Evolutionary conservation across 176 grass and related monocot species (phyloP).

Genomic region (Juncus effusus): DNA sequence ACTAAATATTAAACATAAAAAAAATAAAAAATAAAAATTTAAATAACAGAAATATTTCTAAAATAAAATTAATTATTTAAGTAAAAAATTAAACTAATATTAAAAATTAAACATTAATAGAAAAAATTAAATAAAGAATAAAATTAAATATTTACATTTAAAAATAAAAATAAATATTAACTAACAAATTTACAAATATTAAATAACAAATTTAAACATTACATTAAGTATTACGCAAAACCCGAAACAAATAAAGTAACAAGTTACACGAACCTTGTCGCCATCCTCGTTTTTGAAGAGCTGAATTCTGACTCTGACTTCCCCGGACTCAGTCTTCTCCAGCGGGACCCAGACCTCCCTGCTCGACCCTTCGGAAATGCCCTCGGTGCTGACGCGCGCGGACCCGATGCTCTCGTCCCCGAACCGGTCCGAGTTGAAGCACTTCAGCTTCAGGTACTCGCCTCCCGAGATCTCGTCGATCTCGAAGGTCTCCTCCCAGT

Average conservation of each 20-base stretch:
- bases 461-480: slow-evolving; percentile 80
- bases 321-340: slow-evolving; percentile 79
- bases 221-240: too few relatives aligned
- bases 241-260: too few relatives aligned
- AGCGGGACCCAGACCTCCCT: slow-evolving; percentile 88
- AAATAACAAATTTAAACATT: too few relatives aligned
- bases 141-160: too few relatives aligned
- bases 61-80: too few relatives aligned
- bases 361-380: slow-evolving; percentile 53
- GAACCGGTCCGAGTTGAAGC: slow-evolving; percentile 68
- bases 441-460: slow-evolving; percentile 91
- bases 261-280: slow-evolving; percentile 36
- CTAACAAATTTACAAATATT: too few relatives aligned
- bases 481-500: slow-evolving; percentile 87
- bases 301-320: slow-evolving; percentile 73
- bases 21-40: slow-evolving; percentile 8
- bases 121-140: too few relatives aligned
- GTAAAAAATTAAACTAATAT: too few relatives aligned
- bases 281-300: slow-evolving; percentile 35
- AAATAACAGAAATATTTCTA: too few relatives aligned
- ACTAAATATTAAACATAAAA: too few relatives aligned
- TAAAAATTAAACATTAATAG: too few relatives aligned
- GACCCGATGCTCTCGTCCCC: slow-evolving; percentile 85
- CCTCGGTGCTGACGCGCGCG: slow-evolving; percentile 76
- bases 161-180: too few relatives aligned